Evolutionary conservation across 208 protist genomes (phyloP), one percentile per base, ranked within the genome.

Genomic region (Trichomonas gallinae): DNA sequence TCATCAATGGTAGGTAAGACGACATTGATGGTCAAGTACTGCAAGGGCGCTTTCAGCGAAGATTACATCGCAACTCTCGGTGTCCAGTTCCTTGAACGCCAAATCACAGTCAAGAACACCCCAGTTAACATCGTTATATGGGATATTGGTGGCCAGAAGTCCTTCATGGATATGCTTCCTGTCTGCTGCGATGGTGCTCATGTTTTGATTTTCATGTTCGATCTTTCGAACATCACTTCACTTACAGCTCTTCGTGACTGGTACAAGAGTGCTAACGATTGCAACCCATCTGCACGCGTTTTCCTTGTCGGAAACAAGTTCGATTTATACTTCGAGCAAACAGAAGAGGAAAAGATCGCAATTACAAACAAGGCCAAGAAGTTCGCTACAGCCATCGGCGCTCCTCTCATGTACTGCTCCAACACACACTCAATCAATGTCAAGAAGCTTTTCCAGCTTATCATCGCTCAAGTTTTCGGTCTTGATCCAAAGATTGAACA

Each of bases 31-130:
- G 97, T 98, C 42, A 98, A 98, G 81, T 98, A 98, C 96, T 97
- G 98, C 11, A 88, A 98, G 48, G 72, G 85, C 1, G 91, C 81
- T 13, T 98, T 98, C 42, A 97, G 97, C 36, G 97, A 98, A 81
- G 97, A 98, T 36, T 98, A 98, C 72, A 98, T 98, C 48, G 63
- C 97, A 31, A 98, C 97, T n/a, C 48, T 97, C 23, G 97, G 97
- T 97, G 44, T 93, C 17, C 87, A 93, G 51, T 93, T 93, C 45
- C 44, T 93, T 34, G 87, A 93, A 51, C 40, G 87, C 3, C 11
- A 23, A 51, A 93, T 93, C 45, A 93, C 87, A 51, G 87, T 93
- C 17, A 93, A 93, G 31, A 51, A 51, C 31, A 51, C 87, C 15
- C 87, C 87, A 51, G 87, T 93, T 38, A 93, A 93, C 31, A 93